Evolutionary conservation across 495 filamentous ascomycete species (phyloP).

Genomic region (Penicillium lagena): DNA sequence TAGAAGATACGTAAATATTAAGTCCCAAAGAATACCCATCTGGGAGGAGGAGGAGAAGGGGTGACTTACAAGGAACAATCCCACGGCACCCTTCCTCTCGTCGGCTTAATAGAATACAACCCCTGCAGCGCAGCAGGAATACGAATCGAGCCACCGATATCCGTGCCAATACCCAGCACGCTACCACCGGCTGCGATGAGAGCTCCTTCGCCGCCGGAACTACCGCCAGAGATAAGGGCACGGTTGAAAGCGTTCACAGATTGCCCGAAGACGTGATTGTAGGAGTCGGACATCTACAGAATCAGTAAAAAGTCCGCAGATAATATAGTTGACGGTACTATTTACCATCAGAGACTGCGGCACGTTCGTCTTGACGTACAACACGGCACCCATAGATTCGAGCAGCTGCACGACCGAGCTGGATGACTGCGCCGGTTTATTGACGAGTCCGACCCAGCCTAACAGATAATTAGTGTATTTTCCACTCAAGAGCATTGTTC

Average conservation of each 20-base stretch:
- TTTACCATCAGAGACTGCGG: conserved; percentile 44
- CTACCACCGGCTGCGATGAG: conserved; percentile 54
- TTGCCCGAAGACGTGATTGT: background rate
- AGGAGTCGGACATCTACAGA: conserved; percentile 42
- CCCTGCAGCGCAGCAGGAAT: conserved; percentile 59
- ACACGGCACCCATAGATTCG: conserved; percentile 38
- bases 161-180: conserved; percentile 60
- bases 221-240: conserved; percentile 53
- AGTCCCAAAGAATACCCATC: background rate
- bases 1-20: background rate
- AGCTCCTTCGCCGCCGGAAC: conserved; percentile 61
- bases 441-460: conserved; percentile 33
- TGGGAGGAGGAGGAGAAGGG: no score
- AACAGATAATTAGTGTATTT: background rate
- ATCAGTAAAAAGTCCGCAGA: no score
- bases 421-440: conserved; percentile 20
- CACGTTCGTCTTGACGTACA: conserved; percentile 59
- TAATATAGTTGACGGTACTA: no score
- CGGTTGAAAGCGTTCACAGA: conserved; percentile 54
- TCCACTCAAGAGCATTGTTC: background rate
- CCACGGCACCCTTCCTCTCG: no score
- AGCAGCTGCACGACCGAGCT: conserved; percentile 26
- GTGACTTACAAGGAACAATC: no score
- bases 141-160: conserved; percentile 63
- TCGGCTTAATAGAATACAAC: conserved; percentile 61